Percentiles rank a stretch among this genome's conserved stretches.
phyloP scores from a whole-genome alignment of 1,139 yeast genomes.

The Candida pseudocylindracea region DNA sequence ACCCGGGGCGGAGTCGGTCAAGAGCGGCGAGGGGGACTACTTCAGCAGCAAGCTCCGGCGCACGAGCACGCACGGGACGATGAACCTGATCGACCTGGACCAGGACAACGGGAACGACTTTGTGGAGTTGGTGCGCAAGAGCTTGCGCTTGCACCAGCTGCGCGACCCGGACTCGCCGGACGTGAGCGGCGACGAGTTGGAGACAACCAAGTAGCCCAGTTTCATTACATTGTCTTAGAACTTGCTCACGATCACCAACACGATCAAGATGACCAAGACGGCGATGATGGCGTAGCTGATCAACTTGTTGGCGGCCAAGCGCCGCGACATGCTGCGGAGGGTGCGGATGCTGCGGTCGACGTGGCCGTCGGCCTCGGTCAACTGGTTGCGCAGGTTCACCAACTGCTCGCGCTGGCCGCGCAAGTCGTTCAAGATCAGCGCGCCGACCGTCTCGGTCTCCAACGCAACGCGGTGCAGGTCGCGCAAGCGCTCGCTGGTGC shows the following conservation, averaged over 20 bases:
- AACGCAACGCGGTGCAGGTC: conserved; percentile 82
- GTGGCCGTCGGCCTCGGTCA: conserved; percentile 78
- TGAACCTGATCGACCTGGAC: conserved; percentile 2
- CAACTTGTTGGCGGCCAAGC: conserved; percentile 86
- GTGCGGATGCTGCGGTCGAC: conserved; percentile 83
- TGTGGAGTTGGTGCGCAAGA: conserved; percentile 4
- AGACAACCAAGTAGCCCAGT: too few relatives aligned
- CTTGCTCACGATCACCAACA: conserved; percentile 72
- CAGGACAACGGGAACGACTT: conserved; percentile 7
- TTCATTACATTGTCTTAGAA: conserved; percentile 13
- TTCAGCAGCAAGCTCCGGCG: too few relatives aligned
- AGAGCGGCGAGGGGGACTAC: too few relatives aligned
- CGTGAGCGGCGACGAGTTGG: too few relatives aligned
- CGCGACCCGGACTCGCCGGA: too few relatives aligned
- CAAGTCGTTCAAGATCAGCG: conserved; percentile 72
- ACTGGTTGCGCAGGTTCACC: conserved; percentile 58
- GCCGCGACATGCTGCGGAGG: conserved; percentile 74
- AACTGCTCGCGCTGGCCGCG: conserved; percentile 90
- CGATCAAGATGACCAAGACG: conserved; percentile 59
- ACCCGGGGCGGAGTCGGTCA: background rate
- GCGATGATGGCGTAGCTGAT: conserved; percentile 92
- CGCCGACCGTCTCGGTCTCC: conserved; percentile 85
- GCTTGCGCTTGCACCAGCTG: too few relatives aligned
- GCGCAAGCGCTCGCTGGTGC: conserved; percentile 62
- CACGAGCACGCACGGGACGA: too few relatives aligned